A percentile compares a stretch with the other conserved stretches of the same genome.
These are phyloP conservation scores for Xerocomus brunneocitrinus DNA, from an alignment of 768 basidiomycete genomes.

Conservation along the genomic window DNA sequence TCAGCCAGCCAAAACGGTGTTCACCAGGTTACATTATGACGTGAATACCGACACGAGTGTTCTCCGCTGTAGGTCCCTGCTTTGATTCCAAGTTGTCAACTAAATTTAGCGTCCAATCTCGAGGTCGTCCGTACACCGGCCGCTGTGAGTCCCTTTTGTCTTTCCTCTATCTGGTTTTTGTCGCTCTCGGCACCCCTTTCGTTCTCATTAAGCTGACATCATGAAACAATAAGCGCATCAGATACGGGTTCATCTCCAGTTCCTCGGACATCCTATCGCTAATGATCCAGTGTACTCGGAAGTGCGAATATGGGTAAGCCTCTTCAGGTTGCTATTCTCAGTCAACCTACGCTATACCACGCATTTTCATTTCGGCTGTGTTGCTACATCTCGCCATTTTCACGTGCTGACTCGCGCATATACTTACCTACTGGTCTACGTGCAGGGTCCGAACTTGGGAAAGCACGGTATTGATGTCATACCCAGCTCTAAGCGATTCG, in stretches of 20 bases:
- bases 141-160: constrained; percentile 58
- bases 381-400: not conserved
- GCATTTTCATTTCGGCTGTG: not conserved
- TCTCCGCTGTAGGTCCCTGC: constrained; percentile 59
- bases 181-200: not conserved
- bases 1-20: constrained; percentile 85
- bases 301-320: constrained; percentile 64
- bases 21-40: constrained; percentile 81
- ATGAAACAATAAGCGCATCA: constrained; percentile 70
- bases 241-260: constrained; percentile 95
- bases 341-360: not conserved
- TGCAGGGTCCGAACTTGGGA: constrained; percentile 66
- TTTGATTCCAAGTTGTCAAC: not conserved
- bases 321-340: not conserved
- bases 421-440: constrained; percentile 1
- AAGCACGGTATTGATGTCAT: constrained; percentile 76
- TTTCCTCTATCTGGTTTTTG: not conserved
- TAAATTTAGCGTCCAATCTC: constrained; percentile 2
- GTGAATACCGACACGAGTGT: constrained; percentile 76
- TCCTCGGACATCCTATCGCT: constrained; percentile 86
- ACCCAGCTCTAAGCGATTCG: constrained; percentile 60
- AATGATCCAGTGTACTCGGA: constrained; percentile 95
- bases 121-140: constrained; percentile 86
- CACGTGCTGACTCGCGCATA: not conserved
- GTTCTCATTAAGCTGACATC: constrained; percentile 4